A percentile compares a stretch with the other conserved stretches of the same genome.
phyloP scores from a whole-genome alignment of 169 alveolate species.

The Eimeria acervulina region DNA sequence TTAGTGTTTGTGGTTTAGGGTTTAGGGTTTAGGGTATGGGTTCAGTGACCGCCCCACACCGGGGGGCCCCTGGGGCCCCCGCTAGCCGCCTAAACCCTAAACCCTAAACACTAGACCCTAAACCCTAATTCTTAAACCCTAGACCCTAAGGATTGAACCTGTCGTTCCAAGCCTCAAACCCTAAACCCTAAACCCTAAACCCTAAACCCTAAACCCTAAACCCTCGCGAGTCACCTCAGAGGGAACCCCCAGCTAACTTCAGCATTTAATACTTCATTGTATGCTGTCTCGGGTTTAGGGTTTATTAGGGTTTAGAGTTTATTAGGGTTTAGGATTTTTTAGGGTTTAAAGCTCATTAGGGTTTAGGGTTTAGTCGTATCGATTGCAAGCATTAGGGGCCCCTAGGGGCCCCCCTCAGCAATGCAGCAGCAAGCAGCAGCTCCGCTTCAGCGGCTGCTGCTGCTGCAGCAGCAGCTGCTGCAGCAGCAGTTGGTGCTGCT shows the following conservation, averaged over 20 bases:
- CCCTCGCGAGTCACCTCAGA: neutral
- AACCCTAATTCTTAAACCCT: neutral
- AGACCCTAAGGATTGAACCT: too few relatives aligned
- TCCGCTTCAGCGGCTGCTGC: neutral
- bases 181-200: constrained; percentile 1
- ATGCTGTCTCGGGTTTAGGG: neutral
- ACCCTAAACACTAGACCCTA: neutral
- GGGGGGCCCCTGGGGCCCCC: constrained; percentile 32
- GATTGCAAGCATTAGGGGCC: neutral
- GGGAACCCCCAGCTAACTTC: neutral
- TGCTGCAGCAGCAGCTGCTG: neutral
- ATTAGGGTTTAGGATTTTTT: neutral
- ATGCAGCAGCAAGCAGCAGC: constrained; percentile 5
- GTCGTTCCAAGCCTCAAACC: neutral
- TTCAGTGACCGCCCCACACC: constrained; percentile 5
- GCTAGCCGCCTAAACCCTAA: neutral
- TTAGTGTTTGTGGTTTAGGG: neutral
- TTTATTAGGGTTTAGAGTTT: neutral
- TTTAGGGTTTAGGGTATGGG: neutral
- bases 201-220: constrained; percentile 21
- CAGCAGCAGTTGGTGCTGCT: neutral
- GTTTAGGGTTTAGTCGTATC: neutral
- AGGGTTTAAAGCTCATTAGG: neutral
- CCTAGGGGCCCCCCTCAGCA: neutral
- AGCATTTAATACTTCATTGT: neutral